Evolutionary conservation across 345 rosid species (phyloP), one percentile per base, ranked within the genome.

Genomic region (Streptanthus diversifolius): DNA sequence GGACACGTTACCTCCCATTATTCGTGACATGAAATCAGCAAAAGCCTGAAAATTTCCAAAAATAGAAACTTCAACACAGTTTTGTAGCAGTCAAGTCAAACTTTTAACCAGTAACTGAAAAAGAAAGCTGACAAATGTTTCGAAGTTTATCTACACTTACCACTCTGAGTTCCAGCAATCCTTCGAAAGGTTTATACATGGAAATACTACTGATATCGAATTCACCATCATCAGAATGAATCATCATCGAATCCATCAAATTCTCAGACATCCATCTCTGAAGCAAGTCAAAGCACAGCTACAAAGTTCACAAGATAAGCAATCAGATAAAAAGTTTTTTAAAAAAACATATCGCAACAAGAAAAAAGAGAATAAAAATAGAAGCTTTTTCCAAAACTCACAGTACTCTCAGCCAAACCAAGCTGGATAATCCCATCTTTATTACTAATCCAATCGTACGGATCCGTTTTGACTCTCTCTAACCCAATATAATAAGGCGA

Each of bases 251-350:
- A 19, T 72, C 81, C 66, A 35, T 70, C 68, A 81, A 45, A 79
- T 91, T 91, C 72, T 88, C 89, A 70, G 77, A 75, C 79, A 85
- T 72, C 98, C 97, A 93, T 64, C 82, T 82, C 75, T 85, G 90
- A 21, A 93, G 84, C 89, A 93, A 89, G 85, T 91, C 97, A 67
- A 91, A 85, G 79, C 93, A 86, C 78, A 89, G 75, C 98, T 93
- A 70, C 69, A 73, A 45, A 5, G 44, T 39, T 4, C 39, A 49
- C 36, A 24, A 5, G 4, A 52, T 0, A 29, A 66, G 17, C 29
- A 33, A 61, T 35, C 55, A 51, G 35, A 33, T 22, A 21, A 18
- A 65, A 19, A 25, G 27, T 25, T 30, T n/a, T n/a, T n/a, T n/a
- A n/a, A 5, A 30, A 30, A 30, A 5, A 8, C n/a, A 36, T 11